These are phyloP conservation scores for Citropsis articulata DNA, from an alignment of 345 rosid genomes.

Conservation along the genomic window DNA sequence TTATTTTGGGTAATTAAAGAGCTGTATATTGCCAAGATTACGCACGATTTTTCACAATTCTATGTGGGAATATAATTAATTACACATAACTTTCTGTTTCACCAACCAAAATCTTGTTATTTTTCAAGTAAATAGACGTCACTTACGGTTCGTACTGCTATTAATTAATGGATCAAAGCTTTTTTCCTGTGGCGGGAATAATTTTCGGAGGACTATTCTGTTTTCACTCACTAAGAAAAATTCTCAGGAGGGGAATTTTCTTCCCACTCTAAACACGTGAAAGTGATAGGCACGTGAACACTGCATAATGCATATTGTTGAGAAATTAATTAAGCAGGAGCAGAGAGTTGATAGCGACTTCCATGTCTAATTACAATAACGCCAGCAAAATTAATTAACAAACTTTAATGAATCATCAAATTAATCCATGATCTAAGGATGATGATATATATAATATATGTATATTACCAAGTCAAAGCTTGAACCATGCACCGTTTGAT, in stretches of 20 bases:
- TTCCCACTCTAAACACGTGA: constrained; percentile 7
- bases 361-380: constrained; percentile 10
- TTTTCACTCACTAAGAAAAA: constrained; percentile 10
- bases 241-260: not conserved
- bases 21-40: no score
- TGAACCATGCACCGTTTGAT: not conserved
- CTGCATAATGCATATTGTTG: not conserved
- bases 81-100: no score
- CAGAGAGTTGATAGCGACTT: constrained; percentile 10
- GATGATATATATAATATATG: not conserved
- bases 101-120: no score
- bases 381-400: not conserved
- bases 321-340: not conserved
- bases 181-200: not conserved
- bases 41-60: no score
- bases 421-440: not conserved
- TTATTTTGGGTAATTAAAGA: no score
- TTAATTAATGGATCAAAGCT: no score
- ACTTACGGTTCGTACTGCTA: no score
- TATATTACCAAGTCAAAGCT: not conserved
- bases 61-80: no score
- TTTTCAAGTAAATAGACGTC: no score
- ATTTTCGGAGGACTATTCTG: not conserved
- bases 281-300: constrained; percentile 25
- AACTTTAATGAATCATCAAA: not conserved